A percentile compares a stretch with the other conserved stretches of the same genome.
Evolutionary conservation across 2,329 filamentous ascomycete species (phyloP).

Genomic region (Cercospora sojina): DNA sequence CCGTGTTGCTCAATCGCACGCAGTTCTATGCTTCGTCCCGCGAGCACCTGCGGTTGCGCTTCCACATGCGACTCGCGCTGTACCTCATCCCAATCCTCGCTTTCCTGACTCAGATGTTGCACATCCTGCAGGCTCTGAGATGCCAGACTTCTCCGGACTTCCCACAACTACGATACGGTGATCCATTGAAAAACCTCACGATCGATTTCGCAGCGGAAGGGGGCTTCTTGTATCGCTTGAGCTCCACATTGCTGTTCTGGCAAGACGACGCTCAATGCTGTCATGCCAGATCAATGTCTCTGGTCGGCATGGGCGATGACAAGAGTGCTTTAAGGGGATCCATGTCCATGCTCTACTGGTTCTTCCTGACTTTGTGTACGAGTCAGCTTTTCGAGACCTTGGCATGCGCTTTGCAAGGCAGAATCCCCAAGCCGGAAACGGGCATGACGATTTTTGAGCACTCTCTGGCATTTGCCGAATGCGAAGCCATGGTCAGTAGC

Average conservation of each 20-base stretch:
- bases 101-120: conserved; percentile 66
- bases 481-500: conserved; percentile 80
- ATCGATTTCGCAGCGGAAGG: conserved; percentile 59
- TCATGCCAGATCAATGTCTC: conserved; percentile 69
- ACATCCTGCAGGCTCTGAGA: conserved; percentile 78
- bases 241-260: conserved; percentile 70
- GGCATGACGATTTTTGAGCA: conserved; percentile 97
- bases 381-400: conserved; percentile 89
- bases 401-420: conserved; percentile 82
- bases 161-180: conserved; percentile 49
- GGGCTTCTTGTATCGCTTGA: conserved; percentile 68
- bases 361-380: conserved; percentile 66
- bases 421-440: conserved; percentile 76
- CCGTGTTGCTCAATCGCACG: conserved; percentile 84
- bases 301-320: conserved; percentile 48
- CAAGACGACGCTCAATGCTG: conserved; percentile 75
- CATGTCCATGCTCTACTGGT: conserved; percentile 70
- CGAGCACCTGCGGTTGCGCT: conserved; percentile 72
- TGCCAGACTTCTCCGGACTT: conserved; percentile 71
- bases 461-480: conserved; percentile 92
- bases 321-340: conserved; percentile 67
- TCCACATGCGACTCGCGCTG: conserved; percentile 68
- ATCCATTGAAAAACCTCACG: conserved; percentile 43
- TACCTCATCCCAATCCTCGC: conserved; percentile 70
- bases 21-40: conserved; percentile 90